Base-by-base conservation (phyloP, 345 rosid genomes). In the Excoecaria agallocha region DNA sequence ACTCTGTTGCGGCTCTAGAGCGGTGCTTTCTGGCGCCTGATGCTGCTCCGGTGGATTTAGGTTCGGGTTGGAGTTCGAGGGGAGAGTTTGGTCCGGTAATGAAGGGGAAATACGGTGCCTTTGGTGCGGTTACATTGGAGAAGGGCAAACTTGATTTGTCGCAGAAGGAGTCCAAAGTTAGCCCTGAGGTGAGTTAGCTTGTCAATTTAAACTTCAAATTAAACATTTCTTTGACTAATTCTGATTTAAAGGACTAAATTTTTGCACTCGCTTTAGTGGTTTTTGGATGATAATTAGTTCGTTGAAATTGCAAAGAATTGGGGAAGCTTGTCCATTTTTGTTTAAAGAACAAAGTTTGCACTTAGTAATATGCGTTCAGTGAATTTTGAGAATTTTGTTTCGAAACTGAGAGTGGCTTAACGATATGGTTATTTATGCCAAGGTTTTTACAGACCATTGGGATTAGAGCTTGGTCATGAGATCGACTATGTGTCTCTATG, bases 61-160 rank as follows among this genome's bases (percentile, higher is more conserved):
- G 71, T 72, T 66, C 81, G 1, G 78, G 71, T 72, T 66, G 79
- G 1, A 71, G 79, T 73, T 80, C 83, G 69, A 70, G 41, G 17
- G 75, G 77, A 9, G 88, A 79, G 73, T 76, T 70, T 48, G 89
- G 88, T n/a, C 96, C 97, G 16, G 81, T 84, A 66, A 95, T 95
- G 97, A 93, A 89, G 82, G 90, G 90, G 22, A 72, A 86, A 70
- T 84, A 50, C 51, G 96, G 98, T 15, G 84, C 98, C 0, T 55
- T 83, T 10, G 97, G 97, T 67, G 88, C 96, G 43, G 96, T 91
- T 8, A 95, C 99, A 38, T 81, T 95, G 82, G 96, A 95, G 81
- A 95, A 93, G 70, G 94, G 94, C 76, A 95, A 93, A 79, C 89
- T 92, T 22, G 95, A 90, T 74, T 20, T 84, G 81, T 62, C 95